Percentiles rank a stretch among this genome's conserved stretches.
phyloP scores from a whole-genome alignment of 2,329 filamentous ascomycete genomes.

The Colletotrichum noveboracense region DNA sequence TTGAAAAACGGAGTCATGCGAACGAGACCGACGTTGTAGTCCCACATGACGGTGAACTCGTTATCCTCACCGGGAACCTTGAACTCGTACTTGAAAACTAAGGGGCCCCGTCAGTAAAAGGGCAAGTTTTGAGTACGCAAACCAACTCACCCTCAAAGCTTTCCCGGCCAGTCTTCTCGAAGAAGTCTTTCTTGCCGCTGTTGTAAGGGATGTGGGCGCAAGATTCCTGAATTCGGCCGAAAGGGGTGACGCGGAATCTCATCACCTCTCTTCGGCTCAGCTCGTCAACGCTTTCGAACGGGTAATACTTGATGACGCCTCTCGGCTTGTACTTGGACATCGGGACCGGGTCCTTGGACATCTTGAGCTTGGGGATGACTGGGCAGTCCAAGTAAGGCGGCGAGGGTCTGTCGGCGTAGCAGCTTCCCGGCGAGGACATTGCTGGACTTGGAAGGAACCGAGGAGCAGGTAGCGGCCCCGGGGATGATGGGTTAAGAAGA shows the following conservation, averaged over 20 bases:
- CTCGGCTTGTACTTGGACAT: slow-evolving; percentile 67
- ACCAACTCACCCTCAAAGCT: slow-evolving; percentile 79
- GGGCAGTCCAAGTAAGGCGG: slow-evolving; percentile 28
- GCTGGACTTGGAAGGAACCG: slow-evolving; percentile 47
- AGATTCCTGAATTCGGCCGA: slow-evolving; percentile 65
- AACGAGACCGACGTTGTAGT: slow-evolving; percentile 93
- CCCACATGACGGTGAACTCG: slow-evolving; percentile 88
- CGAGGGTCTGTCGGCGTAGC: slow-evolving; percentile 35
- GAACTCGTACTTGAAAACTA: slow-evolving; percentile 88
- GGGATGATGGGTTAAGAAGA: slow-evolving; percentile 67
- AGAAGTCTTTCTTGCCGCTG: slow-evolving; percentile 90
- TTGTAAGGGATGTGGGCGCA: slow-evolving; percentile 89
- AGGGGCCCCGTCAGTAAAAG: not conserved
- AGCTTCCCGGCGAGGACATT: slow-evolving; percentile 38
- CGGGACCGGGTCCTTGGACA: slow-evolving; percentile 68
- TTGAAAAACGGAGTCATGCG: slow-evolving; percentile 96
- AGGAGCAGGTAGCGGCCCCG: slow-evolving; percentile 43
- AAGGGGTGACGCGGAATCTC: slow-evolving; percentile 69
- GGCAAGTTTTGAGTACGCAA: not conserved
- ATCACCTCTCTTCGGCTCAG: slow-evolving; percentile 62
- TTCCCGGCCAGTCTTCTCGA: slow-evolving; percentile 83
- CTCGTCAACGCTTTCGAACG: slow-evolving; percentile 71
- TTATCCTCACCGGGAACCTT: slow-evolving; percentile 69
- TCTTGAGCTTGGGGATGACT: slow-evolving; percentile 56
- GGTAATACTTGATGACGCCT: slow-evolving; percentile 74